Evolutionary conservation across 352 stramenopile species (phyloP), one percentile per base, ranked within the genome.

Genomic region (Pythium utonaiense): DNA sequence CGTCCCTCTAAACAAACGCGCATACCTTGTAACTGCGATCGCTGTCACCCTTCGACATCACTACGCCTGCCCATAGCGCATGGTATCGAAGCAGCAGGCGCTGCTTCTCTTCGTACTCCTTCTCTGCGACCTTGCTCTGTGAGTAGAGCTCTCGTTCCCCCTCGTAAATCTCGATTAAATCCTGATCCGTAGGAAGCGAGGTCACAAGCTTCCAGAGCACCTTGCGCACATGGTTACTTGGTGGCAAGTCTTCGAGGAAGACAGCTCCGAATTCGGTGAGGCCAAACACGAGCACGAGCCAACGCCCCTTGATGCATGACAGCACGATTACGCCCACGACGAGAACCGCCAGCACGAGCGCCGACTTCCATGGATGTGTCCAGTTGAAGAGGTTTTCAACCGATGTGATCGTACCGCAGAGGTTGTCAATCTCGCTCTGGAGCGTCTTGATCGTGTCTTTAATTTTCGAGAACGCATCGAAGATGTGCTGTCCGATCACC

Each of bases 331-430:
- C 62, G 30, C 73, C 71, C 38, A 78, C 58, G 2, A 80, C 60
- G 5, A 92, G 69, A 10, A 73, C 68, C 10, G 57, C 61, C 28
- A 93, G 88, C 28, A 84, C 78, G 0, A 80, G 66, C 9, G 70
- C 83, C 38, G 85, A 92, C 57, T 95, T 95, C 85, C 85, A 95
- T 25, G 85, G 85, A 52, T 95, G 85, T 22, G 85, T 90, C 85
- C 85, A 95, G 69, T 95, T 95, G 56, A 95, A 75, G 9, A 95
- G 47, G 53, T 93, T 93, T n/a, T 95, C 80, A 10, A 80, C 77
- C 6, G 76, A 86, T 3, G 84, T 81, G 48, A 91, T 61, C 14
- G 77, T 81, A n/a, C 81, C 83, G 31, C 85, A 95, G 8, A 73
- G 70, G 13, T 67, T 69, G 34, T 83, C 81, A 66, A 95, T 92